Conservation (phyloP, 345 rosid species). For the Atalantia buxifolia region DNA sequence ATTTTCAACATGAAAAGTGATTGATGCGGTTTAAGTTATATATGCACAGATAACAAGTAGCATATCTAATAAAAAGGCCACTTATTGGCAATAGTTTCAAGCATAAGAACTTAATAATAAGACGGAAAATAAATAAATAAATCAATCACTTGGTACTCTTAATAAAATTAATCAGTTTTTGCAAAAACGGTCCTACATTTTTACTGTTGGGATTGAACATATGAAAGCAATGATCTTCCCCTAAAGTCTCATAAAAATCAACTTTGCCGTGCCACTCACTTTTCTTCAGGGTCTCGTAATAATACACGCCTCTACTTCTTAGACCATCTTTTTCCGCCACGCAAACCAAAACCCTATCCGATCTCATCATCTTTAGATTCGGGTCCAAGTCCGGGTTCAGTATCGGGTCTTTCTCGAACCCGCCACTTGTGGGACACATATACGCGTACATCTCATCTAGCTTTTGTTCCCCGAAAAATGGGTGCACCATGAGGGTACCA, state of each 20-base stretch:
- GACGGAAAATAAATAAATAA: no score
- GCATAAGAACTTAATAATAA: no score
- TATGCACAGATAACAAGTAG: no score
- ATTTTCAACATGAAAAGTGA: no score
- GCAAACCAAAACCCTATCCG: constrained; percentile 34
- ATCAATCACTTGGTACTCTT: neutral
- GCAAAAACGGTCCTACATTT: constrained; percentile 27
- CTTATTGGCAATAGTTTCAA: no score
- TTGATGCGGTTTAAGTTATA: no score
- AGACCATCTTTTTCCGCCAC: constrained; percentile 41
- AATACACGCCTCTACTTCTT: constrained; percentile 27
- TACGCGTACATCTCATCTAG: constrained; percentile 29
- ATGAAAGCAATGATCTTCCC: constrained; percentile 39
- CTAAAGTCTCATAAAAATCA: constrained; percentile 28
- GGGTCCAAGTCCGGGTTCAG: constrained; percentile 35
- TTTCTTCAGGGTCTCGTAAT: constrained; percentile 21
- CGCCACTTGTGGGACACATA: constrained; percentile 30
- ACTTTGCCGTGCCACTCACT: constrained; percentile 33
- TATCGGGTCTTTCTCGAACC: constrained; percentile 27
- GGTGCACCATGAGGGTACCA: constrained; percentile 41
- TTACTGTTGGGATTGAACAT: constrained; percentile 14
- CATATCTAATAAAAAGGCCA: no score
- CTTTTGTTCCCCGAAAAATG: constrained; percentile 38
- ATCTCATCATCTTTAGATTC: constrained; percentile 25
- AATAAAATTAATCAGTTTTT: constrained; percentile 31